Evolutionary conservation across 371 early-diverging fungal species (phyloP).

Genomic region (Rhizopus delemar): DNA sequence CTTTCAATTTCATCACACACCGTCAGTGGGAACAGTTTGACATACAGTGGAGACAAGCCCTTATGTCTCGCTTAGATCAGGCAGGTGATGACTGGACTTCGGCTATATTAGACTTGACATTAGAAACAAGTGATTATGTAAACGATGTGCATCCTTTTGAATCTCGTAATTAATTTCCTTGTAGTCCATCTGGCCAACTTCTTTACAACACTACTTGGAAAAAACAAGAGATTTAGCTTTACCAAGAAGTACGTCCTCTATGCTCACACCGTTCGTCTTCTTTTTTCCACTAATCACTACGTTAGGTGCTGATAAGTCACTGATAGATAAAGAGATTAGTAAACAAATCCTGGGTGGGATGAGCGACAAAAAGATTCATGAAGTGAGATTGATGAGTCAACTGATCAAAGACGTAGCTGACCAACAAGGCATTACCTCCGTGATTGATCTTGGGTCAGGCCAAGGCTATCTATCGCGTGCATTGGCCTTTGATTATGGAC

Average conservation of each 20-base stretch:
- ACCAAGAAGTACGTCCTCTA: slow-evolving; percentile 14
- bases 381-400: slow-evolving; percentile 65
- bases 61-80: slow-evolving; percentile 23
- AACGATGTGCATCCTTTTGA: not conserved
- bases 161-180: not conserved
- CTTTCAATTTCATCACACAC: slow-evolving; percentile 54
- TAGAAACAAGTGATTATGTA: slow-evolving; percentile 24
- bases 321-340: slow-evolving; percentile 9
- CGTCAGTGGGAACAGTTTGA: slow-evolving; percentile 52
- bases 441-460: slow-evolving; percentile 73
- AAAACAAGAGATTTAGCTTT: slow-evolving; percentile 20
- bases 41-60: slow-evolving; percentile 47
- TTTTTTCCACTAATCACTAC: not conserved
- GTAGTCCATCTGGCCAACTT: slow-evolving; percentile 28
- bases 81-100: slow-evolving; percentile 24
- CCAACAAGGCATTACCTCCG: slow-evolving; percentile 40
- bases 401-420: slow-evolving; percentile 54
- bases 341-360: slow-evolving; percentile 60
- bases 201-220: slow-evolving; percentile 19
- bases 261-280: not conserved
- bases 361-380: slow-evolving; percentile 75
- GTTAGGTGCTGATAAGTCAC: not conserved
- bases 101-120: slow-evolving; percentile 23
- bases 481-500: slow-evolving; percentile 66
- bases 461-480: slow-evolving; percentile 79